phyloP scores from a whole-genome alignment of 1,139 yeast genomes.

The Kazachstania sp. region DNA sequence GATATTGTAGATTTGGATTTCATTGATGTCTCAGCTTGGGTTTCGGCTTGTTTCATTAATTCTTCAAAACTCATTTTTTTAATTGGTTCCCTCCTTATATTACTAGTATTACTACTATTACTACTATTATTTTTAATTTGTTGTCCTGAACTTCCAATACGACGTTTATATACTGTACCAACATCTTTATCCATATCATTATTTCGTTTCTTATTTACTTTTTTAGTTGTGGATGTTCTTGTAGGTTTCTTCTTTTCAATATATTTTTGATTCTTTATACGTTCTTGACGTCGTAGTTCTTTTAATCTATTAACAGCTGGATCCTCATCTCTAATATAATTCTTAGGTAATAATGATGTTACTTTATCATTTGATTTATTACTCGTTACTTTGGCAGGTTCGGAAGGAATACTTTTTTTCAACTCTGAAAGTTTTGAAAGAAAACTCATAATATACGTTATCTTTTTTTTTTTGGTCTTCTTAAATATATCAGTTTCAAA shows the following conservation, averaged over 20 bases:
- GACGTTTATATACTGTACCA: conserved; percentile 18
- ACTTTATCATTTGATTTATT: conserved; percentile 8
- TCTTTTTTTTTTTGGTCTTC: neutral
- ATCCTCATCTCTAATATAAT: conserved; percentile 31
- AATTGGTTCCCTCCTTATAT: conserved; percentile 13
- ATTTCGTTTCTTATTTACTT: conserved; percentile 9
- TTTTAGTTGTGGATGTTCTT: conserved; percentile 7
- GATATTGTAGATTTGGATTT: neutral
- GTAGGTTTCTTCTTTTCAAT: neutral
- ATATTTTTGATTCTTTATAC: conserved; percentile 31
- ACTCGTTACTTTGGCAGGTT: neutral
- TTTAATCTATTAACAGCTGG: conserved; percentile 48
- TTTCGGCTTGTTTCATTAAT: conserved; percentile 62
- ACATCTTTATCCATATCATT: conserved; percentile 13
- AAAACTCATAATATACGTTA: conserved; percentile 22
- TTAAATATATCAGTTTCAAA: no score
- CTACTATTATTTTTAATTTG: conserved; percentile 8
- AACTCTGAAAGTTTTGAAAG: conserved; percentile 19
- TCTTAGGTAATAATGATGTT: conserved; percentile 21
- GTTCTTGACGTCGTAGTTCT: conserved; percentile 54
- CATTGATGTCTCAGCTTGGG: neutral
- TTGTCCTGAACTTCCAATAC: conserved; percentile 8
- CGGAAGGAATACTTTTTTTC: conserved; percentile 10
- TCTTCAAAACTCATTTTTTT: conserved; percentile 57
- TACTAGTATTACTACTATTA: neutral